Evolutionary conservation across 202 grass and related monocot species (phyloP).

Genomic region (Digitaria exilis): DNA sequence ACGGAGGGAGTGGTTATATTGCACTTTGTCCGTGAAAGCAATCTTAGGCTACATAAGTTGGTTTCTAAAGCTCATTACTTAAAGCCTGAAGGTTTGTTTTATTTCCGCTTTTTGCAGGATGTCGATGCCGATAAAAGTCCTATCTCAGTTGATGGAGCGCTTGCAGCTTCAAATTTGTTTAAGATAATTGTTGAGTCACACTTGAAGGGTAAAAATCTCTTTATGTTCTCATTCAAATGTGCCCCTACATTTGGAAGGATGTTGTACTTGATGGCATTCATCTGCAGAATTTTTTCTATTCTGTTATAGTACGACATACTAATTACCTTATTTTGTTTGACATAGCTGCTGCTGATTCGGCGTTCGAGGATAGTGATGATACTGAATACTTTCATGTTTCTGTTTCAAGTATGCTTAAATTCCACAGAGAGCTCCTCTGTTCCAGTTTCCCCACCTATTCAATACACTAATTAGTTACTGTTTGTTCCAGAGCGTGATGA

Average conservation of each 20-base stretch:
- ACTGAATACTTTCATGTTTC: slow-evolving; percentile 98
- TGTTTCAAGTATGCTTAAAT: slow-evolving; percentile 86
- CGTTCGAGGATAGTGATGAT: slow-evolving; percentile 83
- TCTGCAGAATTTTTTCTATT: slow-evolving; percentile 14
- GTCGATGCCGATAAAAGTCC: slow-evolving; percentile 55
- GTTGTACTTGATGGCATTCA: slow-evolving; percentile 2
- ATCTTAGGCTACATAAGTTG: slow-evolving; percentile 22
- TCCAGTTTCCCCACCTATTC: slow-evolving; percentile 9
- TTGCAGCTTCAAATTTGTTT: slow-evolving; percentile 90
- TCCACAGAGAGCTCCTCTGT: slow-evolving; percentile 28
- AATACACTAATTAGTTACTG: slow-evolving; percentile 38
- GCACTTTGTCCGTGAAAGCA: not conserved
- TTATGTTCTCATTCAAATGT: slow-evolving; percentile 37
- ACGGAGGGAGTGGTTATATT: too few species aligned
- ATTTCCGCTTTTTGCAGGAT: slow-evolving; percentile 57
- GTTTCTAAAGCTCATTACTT: slow-evolving; percentile 17
- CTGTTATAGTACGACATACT: slow-evolving; percentile 41
- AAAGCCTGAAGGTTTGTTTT: slow-evolving; percentile 12
- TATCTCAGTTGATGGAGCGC: slow-evolving; percentile 71
- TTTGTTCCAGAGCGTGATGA: slow-evolving; percentile 90
- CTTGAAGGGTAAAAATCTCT: slow-evolving; percentile 71
- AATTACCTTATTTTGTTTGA: slow-evolving; percentile 50
- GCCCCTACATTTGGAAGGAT: slow-evolving; percentile 4
- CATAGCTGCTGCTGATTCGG: slow-evolving; percentile 95
- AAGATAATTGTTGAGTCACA: slow-evolving; percentile 87